Conservation (phyloP, 805 yeast genomes). For the Danielia oregonensis region DNA sequence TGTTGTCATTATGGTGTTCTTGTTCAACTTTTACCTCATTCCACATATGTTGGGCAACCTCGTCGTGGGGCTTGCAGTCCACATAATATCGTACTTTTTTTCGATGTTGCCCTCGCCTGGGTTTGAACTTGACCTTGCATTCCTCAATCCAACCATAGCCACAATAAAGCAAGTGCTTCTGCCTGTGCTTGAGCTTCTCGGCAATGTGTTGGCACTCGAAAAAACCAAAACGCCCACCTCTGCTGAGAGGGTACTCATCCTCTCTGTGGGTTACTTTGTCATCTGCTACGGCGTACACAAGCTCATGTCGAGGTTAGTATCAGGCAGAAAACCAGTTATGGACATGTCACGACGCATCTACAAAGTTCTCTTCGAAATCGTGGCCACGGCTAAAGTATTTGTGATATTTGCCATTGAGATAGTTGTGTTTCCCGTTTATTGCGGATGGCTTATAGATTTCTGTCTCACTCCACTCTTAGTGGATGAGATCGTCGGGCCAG, state of each 20-base stretch:
- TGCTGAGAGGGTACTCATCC: constrained; percentile 34
- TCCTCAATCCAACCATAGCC: background rate
- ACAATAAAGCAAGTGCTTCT: constrained; percentile 1
- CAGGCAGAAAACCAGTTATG: constrained; percentile 41
- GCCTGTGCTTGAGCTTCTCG: constrained; percentile 2
- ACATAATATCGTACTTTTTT: too few relatives aligned
- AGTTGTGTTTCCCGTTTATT: constrained; percentile 78
- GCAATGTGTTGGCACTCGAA: constrained; percentile 5
- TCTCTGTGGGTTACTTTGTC: constrained; percentile 32
- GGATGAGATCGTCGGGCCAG: constrained; percentile 1
- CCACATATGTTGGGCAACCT: constrained; percentile 46
- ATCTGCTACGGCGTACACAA: constrained; percentile 22
- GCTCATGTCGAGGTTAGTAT: constrained; percentile 26
- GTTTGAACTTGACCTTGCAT: background rate
- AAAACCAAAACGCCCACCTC: constrained; percentile 24
- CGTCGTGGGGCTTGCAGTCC: constrained; percentile 5
- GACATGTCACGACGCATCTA: constrained; percentile 52
- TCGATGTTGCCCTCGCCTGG: constrained; percentile 2
- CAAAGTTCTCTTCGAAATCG: constrained; percentile 49
- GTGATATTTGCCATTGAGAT: constrained; percentile 73
- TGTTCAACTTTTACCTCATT: constrained; percentile 41
- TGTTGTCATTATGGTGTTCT: constrained; percentile 29
- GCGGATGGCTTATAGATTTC: constrained; percentile 75
- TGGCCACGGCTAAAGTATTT: constrained; percentile 70
- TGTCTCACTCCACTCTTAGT: constrained; percentile 57